Conservation (phyloP, 2,329 filamentous ascomycete species). For the Aspergillus niger region DNA sequence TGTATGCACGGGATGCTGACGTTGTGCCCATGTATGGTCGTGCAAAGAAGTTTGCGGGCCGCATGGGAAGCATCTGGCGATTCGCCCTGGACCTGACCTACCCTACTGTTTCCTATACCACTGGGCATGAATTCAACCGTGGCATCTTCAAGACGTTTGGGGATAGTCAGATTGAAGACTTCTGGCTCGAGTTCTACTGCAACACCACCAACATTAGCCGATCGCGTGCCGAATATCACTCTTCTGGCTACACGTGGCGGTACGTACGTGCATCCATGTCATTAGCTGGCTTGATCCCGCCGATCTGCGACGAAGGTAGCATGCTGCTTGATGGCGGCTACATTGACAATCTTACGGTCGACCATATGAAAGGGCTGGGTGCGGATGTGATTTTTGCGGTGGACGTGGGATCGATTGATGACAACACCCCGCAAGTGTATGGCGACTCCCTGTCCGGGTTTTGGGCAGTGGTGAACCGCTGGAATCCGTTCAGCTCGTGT, state of each 20-base stretch:
- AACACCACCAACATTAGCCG: conserved; percentile 99
- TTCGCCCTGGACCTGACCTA: conserved; percentile 96
- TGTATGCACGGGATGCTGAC: conserved; percentile 95
- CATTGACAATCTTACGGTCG: conserved; percentile 93
- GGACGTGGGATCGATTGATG: conserved; percentile 89
- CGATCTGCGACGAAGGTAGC: conserved; percentile 92
- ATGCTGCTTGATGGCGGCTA: conserved; percentile 97
- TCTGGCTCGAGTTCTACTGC: conserved; percentile 98
- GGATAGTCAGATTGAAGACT: conserved; percentile 96
- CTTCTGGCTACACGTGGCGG: conserved; percentile 94
- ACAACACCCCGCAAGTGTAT: conserved; percentile 86
- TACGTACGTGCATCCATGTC: conserved; percentile 98
- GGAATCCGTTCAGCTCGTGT: conserved; percentile 88
- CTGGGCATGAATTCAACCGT: conserved; percentile 97
- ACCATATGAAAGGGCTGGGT: conserved; percentile 93
- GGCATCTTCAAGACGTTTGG: conserved; percentile 99
- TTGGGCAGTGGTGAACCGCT: conserved; percentile 93
- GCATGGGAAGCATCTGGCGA: conserved; percentile 99
- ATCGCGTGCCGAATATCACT: conserved; percentile 87
- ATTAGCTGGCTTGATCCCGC: conserved; percentile 85
- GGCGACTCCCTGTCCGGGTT: conserved; percentile 92
- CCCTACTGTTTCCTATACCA: conserved; percentile 94
- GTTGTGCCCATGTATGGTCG: conserved; percentile 95
- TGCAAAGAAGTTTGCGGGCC: conserved; percentile 93
- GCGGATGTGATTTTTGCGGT: conserved; percentile 94